phyloP scores from a whole-genome alignment of 768 basidiomycete genomes.

The Tephrocybe sp. region DNA sequence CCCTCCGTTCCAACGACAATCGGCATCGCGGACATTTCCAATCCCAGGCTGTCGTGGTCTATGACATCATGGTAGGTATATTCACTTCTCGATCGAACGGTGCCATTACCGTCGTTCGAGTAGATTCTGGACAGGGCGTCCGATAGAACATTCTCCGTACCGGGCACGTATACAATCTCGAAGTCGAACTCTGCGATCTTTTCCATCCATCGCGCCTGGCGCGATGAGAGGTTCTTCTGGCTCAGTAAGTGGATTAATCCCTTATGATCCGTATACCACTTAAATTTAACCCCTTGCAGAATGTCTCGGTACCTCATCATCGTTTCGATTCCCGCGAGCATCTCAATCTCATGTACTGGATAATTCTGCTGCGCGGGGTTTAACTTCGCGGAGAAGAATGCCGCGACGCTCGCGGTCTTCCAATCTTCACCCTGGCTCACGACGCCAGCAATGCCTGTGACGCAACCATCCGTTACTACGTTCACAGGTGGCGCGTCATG shows the following conservation, averaged over 20 bases:
- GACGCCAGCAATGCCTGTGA: not conserved
- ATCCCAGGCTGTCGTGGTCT: too few relatives aligned
- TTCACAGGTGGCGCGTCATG: too few relatives aligned
- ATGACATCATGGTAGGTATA: too few relatives aligned
- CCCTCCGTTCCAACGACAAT: too few relatives aligned
- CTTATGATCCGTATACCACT: slow-evolving; percentile 4
- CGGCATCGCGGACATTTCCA: too few relatives aligned
- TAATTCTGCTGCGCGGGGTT: slow-evolving; percentile 1
- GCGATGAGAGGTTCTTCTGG: not conserved
- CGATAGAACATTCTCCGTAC: too few relatives aligned
- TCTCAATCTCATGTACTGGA: not conserved
- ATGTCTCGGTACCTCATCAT: not conserved
- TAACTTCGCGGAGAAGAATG: not conserved
- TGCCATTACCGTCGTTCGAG: too few relatives aligned
- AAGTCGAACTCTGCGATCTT: not conserved
- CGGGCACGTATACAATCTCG: not conserved
- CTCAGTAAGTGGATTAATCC: not conserved
- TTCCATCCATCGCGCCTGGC: not conserved
- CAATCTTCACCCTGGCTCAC: not conserved
- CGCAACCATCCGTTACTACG: not conserved
- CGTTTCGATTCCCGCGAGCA: not conserved
- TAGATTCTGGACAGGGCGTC: too few relatives aligned
- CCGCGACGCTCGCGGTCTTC: not conserved
- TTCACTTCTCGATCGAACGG: too few relatives aligned
- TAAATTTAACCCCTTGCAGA: not conserved